Evolutionary conservation across 495 filamentous ascomycete species (phyloP), one percentile per base, ranked within the genome.

Genomic region (Neurospora sp.): DNA sequence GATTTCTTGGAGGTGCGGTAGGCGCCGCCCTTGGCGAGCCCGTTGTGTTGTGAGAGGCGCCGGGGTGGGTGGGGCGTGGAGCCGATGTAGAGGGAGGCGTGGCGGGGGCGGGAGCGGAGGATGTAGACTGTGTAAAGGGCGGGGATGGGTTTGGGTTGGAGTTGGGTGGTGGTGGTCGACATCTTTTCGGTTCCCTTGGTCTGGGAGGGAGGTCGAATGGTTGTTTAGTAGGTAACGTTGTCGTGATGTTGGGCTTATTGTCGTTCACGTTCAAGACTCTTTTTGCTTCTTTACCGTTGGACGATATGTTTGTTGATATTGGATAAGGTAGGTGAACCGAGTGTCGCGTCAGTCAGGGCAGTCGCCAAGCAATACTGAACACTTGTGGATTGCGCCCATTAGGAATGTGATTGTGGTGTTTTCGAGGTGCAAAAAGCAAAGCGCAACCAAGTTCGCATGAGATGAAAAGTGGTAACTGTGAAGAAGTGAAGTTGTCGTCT

Each of bases 21-120:
- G 39, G 96, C 96, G 38, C 96, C 96, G 59, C 96, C 96, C 76
- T 88, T 90, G 11, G 84, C 81, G 18, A 86, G 76, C 35, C 96
- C 96, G 82, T 99, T 99, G 81, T 99, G 96, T 79, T 99, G 96
- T 35, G 87, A 86, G 10, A 98, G 86, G 1, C 96, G 92, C 54
- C 96, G 85, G 8, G 84, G 85, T 18, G 96, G 96, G 79, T 97
- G 89, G 1, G 95, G 94, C 0, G 96, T 99, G 10, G 92, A 95
- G 54, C 96, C 96, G 44, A 99, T 90, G 80, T 99, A 99, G 40
- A 93, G 84, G 27, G 86, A 88, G 66, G 83, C 79, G 72, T 86
- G 88, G 27, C 86, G 84, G 3, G 91, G 85, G 2, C 90, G 93
- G 0, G 96, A 97, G 23, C 94, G 91, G 20, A 99, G 88, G 11